Percentiles rank a stretch among this genome's conserved stretches.
These are phyloP conservation scores for Pleomassaria siparia DNA, from an alignment of 2,329 filamentous ascomycete species.

Conservation along the genomic window DNA sequence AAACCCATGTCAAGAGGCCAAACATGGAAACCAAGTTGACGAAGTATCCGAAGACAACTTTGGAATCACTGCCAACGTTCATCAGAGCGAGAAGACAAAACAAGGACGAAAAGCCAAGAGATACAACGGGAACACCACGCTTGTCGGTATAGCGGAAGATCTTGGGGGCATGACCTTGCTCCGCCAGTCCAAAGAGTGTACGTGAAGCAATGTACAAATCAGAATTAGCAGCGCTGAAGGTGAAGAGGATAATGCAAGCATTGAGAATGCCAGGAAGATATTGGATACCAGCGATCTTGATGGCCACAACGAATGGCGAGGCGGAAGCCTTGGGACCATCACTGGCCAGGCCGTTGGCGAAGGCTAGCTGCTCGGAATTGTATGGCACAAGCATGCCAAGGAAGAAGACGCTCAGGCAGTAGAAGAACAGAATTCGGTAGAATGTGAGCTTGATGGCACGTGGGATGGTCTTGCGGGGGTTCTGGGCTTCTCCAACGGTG, in stretches of 20 bases:
- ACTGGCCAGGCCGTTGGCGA: constrained; percentile 60
- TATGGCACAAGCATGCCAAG: constrained; percentile 78
- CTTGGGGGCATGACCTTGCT: constrained; percentile 69
- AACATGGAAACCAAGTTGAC: constrained; percentile 49
- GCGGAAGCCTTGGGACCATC: constrained; percentile 57
- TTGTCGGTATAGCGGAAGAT: constrained; percentile 72
- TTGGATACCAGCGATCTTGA: constrained; percentile 63
- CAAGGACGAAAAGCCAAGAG: constrained; percentile 61
- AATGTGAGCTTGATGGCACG: constrained; percentile 79
- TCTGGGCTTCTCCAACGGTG: constrained; percentile 77
- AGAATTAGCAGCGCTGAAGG: constrained; percentile 76
- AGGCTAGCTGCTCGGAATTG: constrained; percentile 61
- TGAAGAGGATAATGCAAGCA: constrained; percentile 72
- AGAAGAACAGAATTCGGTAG: constrained; percentile 81
- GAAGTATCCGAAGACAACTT: constrained; percentile 51
- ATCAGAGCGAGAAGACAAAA: constrained; percentile 69
- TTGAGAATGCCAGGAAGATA: constrained; percentile 69
- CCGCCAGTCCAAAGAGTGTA: constrained; percentile 71
- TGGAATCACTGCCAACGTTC: constrained; percentile 47
- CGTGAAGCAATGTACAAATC: constrained; percentile 75
- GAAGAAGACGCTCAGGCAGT: constrained; percentile 71
- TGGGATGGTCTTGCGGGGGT: constrained; percentile 74
- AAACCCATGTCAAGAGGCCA: constrained; percentile 51
- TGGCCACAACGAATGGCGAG: constrained; percentile 76
- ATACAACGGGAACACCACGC: constrained; percentile 69